These are phyloP conservation scores for Lachancea sp. DNA, from an alignment of 805 yeast species.

Conservation along the genomic window DNA sequence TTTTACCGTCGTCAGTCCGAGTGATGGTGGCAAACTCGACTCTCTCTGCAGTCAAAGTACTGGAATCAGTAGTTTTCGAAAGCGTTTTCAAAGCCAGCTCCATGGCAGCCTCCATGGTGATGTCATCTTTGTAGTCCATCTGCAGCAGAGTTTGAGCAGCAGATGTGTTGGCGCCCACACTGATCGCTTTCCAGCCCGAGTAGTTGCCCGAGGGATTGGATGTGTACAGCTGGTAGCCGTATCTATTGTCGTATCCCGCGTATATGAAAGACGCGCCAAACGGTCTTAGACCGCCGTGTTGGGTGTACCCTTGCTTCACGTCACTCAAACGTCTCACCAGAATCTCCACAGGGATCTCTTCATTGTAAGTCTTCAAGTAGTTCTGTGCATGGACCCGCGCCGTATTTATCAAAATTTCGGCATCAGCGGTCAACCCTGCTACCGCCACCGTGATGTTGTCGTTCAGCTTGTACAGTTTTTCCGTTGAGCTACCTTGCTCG, in stretches of 20 bases:
- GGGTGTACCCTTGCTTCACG: conserved; percentile 95
- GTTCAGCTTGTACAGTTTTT: conserved; percentile 80
- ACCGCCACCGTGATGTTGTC: conserved; percentile 87
- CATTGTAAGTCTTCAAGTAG: conserved; percentile 79
- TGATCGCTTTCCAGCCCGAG: conserved; percentile 97
- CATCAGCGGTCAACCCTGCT: conserved; percentile 98
- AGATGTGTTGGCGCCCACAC: conserved; percentile 92
- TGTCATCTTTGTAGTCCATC: conserved; percentile 87
- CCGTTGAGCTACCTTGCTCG: conserved; percentile 91
- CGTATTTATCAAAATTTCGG: conserved; percentile 78
- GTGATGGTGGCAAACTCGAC: conserved; percentile 85
- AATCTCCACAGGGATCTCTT: conserved; percentile 88
- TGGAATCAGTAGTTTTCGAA: conserved; percentile 88
- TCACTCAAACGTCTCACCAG: conserved; percentile 87
- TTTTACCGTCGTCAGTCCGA: conserved; percentile 41
- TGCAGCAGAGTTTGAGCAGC: conserved; percentile 94
- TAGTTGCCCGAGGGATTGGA: conserved; percentile 97
- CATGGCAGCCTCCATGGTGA: conserved; percentile 67
- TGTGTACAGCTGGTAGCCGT: conserved; percentile 86
- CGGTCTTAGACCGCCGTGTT: conserved; percentile 97
- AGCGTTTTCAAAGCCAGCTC: conserved; percentile 86
- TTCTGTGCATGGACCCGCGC: conserved; percentile 83
- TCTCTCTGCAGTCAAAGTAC: conserved; percentile 80
- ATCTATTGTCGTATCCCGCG: conserved; percentile 90
- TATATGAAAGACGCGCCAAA: conserved; percentile 94